These are phyloP conservation scores for Protomyces lactucae-debilis DNA, from an alignment of 1,139 yeast species.

Conservation along the genomic window DNA sequence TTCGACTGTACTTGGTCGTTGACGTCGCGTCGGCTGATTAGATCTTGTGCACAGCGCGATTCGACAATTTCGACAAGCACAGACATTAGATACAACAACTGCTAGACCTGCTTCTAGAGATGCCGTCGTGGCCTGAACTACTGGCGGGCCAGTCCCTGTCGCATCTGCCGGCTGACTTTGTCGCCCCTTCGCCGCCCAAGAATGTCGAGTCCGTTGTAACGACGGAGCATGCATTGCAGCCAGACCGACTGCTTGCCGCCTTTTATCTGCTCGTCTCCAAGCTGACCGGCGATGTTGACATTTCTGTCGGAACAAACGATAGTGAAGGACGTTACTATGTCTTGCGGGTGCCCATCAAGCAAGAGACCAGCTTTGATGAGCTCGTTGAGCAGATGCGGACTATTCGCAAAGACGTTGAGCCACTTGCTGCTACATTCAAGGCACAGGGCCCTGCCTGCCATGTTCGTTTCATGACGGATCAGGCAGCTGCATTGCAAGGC, in stretches of 20 bases:
- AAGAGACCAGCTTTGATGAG: constrained; percentile 36
- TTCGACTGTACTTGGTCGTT: no score
- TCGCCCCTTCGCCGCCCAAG: constrained; percentile 66
- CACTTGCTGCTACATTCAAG: neutral
- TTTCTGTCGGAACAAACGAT: constrained; percentile 69
- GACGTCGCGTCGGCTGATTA: no score
- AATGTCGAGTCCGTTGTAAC: constrained; percentile 52
- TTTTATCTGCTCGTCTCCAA: constrained; percentile 70
- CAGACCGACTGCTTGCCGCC: constrained; percentile 47
- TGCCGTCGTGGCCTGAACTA: constrained; percentile 34
- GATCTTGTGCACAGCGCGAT: no score
- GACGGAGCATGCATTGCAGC: neutral
- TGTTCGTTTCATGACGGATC: neutral
- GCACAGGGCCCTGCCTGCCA: neutral
- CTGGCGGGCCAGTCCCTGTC: constrained; percentile 80
- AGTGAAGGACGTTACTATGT: constrained; percentile 40
- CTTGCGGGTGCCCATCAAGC: constrained; percentile 43
- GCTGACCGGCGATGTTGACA: constrained; percentile 89
- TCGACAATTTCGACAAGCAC: no score
- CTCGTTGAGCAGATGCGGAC: neutral
- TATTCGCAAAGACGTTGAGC: neutral
- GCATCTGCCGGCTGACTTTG: constrained; percentile 79
- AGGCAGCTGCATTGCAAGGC: constrained; percentile 1
- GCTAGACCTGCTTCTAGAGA: neutral
- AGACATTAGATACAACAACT: no score